Percentiles rank a stretch among this genome's conserved stretches.
phyloP scores from a whole-genome alignment of 164 flowering plant genomes.

The Vitis cinerea region DNA sequence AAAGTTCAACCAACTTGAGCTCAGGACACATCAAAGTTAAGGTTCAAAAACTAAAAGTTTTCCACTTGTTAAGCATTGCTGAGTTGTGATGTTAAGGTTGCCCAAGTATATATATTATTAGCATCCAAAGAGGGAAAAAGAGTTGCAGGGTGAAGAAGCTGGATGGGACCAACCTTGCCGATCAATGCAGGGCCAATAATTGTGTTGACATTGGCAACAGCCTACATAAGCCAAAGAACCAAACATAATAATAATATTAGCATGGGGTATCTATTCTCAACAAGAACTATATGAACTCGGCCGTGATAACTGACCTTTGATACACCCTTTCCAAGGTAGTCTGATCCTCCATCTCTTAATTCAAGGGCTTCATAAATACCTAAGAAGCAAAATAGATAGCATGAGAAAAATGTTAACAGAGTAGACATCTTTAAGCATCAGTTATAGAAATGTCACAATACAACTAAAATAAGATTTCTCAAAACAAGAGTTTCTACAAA shows the following conservation, averaged over 20 bases:
- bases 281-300: background rate
- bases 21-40: too few species aligned
- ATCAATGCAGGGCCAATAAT: conserved; percentile 84
- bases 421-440: background rate
- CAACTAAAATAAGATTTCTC: too few species aligned
- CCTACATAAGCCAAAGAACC: conserved; percentile 34
- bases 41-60: too few species aligned
- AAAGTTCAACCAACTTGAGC: too few species aligned
- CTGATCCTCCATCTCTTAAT: conserved; percentile 83
- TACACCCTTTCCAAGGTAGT: conserved; percentile 93
- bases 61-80: too few species aligned
- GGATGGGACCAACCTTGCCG: conserved; percentile 62
- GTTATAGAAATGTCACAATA: background rate
- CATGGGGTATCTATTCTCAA: background rate
- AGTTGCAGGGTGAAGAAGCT: background rate
- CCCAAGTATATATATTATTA: too few species aligned
- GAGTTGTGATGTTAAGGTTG: too few species aligned
- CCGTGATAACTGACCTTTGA: conserved; percentile 46
- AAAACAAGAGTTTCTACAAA: too few species aligned
- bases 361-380: conserved; percentile 93
- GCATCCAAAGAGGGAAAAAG: background rate
- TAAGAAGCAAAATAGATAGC: conserved; percentile 17
- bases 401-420: background rate
- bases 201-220: conserved; percentile 74
- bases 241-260: background rate